Evolutionary conservation across 2,329 filamentous ascomycete genomes (phyloP).

Genomic region (Apiospora saccharicola): DNA sequence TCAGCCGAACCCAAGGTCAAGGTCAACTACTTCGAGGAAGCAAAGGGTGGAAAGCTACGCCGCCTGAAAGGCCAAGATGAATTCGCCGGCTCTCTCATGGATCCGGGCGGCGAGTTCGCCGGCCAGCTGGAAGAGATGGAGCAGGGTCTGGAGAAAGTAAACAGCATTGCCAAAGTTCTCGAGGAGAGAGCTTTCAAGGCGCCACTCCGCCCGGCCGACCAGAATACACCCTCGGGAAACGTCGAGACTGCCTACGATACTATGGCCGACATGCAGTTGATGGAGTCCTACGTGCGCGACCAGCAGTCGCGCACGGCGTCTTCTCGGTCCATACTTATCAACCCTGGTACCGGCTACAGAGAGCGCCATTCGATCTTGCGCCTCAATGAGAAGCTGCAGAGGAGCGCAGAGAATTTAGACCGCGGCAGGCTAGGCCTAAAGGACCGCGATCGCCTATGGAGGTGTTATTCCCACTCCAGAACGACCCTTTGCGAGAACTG

Average conservation of each 20-base stretch:
- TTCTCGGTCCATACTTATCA: conserved; percentile 6
- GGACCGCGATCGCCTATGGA: conserved; percentile 48
- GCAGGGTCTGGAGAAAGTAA: conserved; percentile 42
- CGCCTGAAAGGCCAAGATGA: conserved; percentile 50
- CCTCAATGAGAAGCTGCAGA: conserved; percentile 39
- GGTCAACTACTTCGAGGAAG: conserved; percentile 59
- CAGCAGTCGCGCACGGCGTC: not conserved
- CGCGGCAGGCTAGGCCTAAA: conserved; percentile 30
- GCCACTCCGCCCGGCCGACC: conserved; percentile 24
- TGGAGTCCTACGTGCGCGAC: conserved; percentile 26
- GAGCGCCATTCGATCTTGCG: not conserved
- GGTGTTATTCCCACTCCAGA: conserved; percentile 56
- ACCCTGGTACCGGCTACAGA: not conserved
- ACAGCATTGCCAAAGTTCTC: conserved; percentile 36
- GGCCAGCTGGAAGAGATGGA: conserved; percentile 49
- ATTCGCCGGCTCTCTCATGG: conserved; percentile 49
- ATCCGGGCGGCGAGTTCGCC: conserved; percentile 46
- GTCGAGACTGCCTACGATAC: conserved; percentile 7
- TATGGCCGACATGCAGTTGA: conserved; percentile 24
- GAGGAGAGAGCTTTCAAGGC: conserved; percentile 38
- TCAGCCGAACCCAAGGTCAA: conserved; percentile 33
- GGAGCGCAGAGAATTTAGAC: conserved; percentile 31
- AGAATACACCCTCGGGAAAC: not conserved
- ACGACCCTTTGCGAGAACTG: conserved; percentile 54
- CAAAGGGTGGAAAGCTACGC: conserved; percentile 46